Base-by-base conservation (phyloP, 768 basidiomycete genomes). In the Boletus patriciae region DNA sequence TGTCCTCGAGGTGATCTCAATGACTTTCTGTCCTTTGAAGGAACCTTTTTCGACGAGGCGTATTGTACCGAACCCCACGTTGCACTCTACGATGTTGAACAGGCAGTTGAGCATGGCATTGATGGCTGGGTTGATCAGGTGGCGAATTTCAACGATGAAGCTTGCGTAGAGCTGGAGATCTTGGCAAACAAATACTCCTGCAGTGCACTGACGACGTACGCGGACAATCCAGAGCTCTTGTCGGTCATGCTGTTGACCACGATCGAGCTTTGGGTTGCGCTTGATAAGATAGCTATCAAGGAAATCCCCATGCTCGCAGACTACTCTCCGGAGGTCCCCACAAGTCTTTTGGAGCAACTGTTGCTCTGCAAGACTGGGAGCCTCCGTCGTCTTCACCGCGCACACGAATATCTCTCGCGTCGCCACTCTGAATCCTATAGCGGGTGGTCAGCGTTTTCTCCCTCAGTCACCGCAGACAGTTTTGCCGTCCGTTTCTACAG, bases 241-340 rank as follows among this genome's bases (percentile, higher is more conserved):
- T 81, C 80, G 0, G 51, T 76, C 3, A 78, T 83, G 73, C 58
- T 83, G 41, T 62, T 83, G 45, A 70, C 68, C 1, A 53, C 47
- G 11, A 23, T 70, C 10, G 76, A 80, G 33, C 69, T 76, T 29
- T 76, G 75, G 76, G 54, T 73, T 13, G 76, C 70, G 0, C 55
- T 77, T 6, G 76, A 76, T 52, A 68, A 58, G 10, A 31, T 70
- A 9, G 57, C 56, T 0, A 46, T 66, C 27, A 37, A 25, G 11
- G 50, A 58, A 18, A 67, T 58, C 18, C 67, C 74, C 3, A 54
- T 76, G 7, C 54, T 76, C 3, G 50, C 37, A 0, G 60, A 74
- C 1, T 76, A 71, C 41, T 67, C 70, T 8, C 76, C 76, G 0
- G 76, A 75, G 56, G 52, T 76, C 6, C 65, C 74, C 0, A 27